Evolutionary conservation across 1,139 yeast genomes (phyloP), one percentile per base, ranked within the genome.

Genomic region (Geotrichum klebahnii): DNA sequence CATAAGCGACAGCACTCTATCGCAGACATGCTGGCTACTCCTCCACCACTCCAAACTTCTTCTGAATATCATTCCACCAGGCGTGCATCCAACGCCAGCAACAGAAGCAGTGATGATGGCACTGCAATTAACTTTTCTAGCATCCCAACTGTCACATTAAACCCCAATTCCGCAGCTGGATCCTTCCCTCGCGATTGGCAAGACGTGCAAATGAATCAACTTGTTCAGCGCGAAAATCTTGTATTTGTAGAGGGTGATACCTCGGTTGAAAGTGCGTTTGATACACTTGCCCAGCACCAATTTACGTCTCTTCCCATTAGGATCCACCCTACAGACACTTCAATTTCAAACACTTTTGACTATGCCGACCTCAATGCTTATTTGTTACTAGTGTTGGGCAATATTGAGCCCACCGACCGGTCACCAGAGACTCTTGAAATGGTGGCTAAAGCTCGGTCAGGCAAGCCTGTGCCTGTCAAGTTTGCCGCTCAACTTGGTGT

Each of bases 331-430:
- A 62, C 53, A 12, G 45, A 55, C 32, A 84, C 79, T 59, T 71
- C 81, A 58, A 78, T 83, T 58, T 84, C 94, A 61, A 63, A 65
- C 52, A 84, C 96, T 0, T 92, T 92, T 67, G 97, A 92, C 67
- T 92, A 88, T 68, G 79, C 94, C 28, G 97, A 92, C 68, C 76
- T 92, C 66, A 89, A 87, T 63, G 82, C 97, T 9, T 89, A 88
- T 65, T 71, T 87, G 57, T 71, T 87, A 56, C 70, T 87, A 55
- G 85, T 87, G 22, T 74, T 86, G 74, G 85, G 88, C 59, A 82
- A 81, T 61, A 58, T 64, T 39, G 65, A 67, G 44, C 67, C 69
- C 36, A 59, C 64, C 29, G 63, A 62, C 43, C 59, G 55, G 50
- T 53, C 60, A 4, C 56, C 61, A 17, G 63, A 61, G 19, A 63